Evolutionary conservation across 2,329 filamentous ascomycete genomes (phyloP).

Genomic region (Byssochlamys sp.): DNA sequence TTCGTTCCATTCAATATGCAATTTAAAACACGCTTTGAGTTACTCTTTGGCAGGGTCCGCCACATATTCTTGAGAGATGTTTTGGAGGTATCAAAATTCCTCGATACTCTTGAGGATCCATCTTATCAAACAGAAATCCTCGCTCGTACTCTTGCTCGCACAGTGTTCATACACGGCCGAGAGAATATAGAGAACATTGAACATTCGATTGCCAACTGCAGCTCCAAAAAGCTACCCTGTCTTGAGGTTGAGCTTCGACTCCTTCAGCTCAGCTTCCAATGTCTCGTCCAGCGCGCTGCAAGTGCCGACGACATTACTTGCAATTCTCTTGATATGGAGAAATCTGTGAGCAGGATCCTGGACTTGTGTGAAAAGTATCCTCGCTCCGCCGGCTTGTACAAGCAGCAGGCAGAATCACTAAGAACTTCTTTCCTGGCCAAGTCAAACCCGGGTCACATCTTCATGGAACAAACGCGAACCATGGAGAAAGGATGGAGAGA

Average conservation of each 20-base stretch:
- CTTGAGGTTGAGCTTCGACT: slow-evolving; percentile 17
- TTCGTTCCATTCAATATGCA: slow-evolving; percentile 15
- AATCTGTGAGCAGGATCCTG: neutral
- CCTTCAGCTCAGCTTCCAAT: slow-evolving; percentile 11
- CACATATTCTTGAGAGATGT: slow-evolving; percentile 12
- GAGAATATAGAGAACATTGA: slow-evolving; percentile 6
- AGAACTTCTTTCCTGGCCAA: neutral
- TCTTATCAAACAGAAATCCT: slow-evolving; percentile 14
- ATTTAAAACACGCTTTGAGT: slow-evolving; percentile 14
- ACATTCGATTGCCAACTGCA: slow-evolving; percentile 6
- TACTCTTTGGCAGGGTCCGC: slow-evolving; percentile 13
- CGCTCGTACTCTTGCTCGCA: slow-evolving; percentile 7
- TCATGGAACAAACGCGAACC: slow-evolving; percentile 4
- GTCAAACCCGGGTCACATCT: neutral
- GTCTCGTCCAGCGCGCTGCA: slow-evolving; percentile 2
- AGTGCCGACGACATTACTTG: neutral
- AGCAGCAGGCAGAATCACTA: neutral
- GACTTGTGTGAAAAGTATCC: slow-evolving; percentile 4
- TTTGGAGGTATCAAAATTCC: slow-evolving; percentile 8
- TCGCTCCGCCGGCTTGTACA: slow-evolving; percentile 4
- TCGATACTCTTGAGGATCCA: slow-evolving; percentile 9
- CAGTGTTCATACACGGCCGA: slow-evolving; percentile 9
- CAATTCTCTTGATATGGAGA: neutral
- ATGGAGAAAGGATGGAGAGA: slow-evolving; percentile 9
- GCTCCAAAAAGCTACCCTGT: slow-evolving; percentile 6